Evolutionary conservation across 495 filamentous ascomycete genomes (phyloP).

Genomic region (Endocarpon pusillum): DNA sequence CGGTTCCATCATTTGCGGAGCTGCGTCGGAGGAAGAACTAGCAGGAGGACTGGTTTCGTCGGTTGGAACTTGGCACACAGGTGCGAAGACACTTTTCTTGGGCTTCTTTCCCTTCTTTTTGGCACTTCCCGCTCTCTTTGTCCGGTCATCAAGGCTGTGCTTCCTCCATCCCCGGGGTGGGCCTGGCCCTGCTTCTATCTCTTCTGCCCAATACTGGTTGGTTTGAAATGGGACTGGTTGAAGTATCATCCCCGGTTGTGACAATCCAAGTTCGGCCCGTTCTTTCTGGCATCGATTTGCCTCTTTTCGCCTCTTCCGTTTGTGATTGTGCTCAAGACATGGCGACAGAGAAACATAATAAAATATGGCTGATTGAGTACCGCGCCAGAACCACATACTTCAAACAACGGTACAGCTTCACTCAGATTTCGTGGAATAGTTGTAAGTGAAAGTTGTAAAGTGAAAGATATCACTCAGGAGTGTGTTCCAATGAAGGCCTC

Average conservation of each 20-base stretch:
- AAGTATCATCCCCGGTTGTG: constrained; percentile 54
- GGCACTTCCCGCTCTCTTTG: constrained; percentile 19
- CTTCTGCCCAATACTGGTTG: constrained; percentile 73
- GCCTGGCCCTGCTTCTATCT: constrained; percentile 63
- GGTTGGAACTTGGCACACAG: no score
- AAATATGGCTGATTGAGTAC: constrained; percentile 66
- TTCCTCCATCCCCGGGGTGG: constrained; percentile 41
- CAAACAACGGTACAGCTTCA: no score
- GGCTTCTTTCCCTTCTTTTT: background rate
- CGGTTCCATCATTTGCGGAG: background rate
- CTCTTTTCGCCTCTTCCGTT: constrained; percentile 47
- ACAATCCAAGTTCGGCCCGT: constrained; percentile 29
- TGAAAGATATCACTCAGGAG: no score
- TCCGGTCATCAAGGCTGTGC: constrained; percentile 26
- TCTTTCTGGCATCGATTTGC: constrained; percentile 42
- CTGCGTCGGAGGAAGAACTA: background rate
- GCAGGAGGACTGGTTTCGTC: background rate
- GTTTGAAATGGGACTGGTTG: constrained; percentile 71
- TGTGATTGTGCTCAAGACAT: constrained; percentile 46
- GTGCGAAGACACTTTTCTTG: background rate
- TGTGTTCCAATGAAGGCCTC: no score
- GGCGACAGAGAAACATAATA: constrained; percentile 74
- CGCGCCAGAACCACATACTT: constrained; percentile 41
- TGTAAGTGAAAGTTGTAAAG: no score
- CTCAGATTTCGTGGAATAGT: no score